Evolutionary conservation across 1,284 basidiomycete species (phyloP), one percentile per base, ranked within the genome.

Genomic region (Meripilus lineatus): DNA sequence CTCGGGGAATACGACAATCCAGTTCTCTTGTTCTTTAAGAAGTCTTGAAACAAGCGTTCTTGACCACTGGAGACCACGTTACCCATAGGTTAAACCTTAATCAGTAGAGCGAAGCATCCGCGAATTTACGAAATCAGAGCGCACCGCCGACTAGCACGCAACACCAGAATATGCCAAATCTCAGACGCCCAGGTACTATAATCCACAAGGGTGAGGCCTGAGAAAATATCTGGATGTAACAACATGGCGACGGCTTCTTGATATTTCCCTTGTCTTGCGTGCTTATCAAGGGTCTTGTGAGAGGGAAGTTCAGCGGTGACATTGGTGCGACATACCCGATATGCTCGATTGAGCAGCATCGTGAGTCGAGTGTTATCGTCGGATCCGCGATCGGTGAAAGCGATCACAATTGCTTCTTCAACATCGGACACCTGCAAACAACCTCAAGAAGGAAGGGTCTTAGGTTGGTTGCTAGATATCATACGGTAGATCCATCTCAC

Each of bases 111-210:
- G 22, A n/a, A 23, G 11, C 7, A 32, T 23, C 20, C 11, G 22
- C 11, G 24, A 21, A 25, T 20, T 3, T 8, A n/a, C 32, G 35
- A 33, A 21, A 35, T 37, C 39, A 15, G 39, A 22, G 34, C 71
- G 40, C 57, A 85, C 86, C 81, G 74, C 44, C 88, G 78, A 48
- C 74, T 79, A 11, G 81, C 76, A 30, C 82, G 75, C 47, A 87
- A 61, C 17, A 74, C 73, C 28, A 90, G 67, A 45, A 86, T 75
- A 54, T 84, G 77, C 87, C 88, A 90, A 28, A 89, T 72, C 56
- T 84, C 76, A 44, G 72, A 68, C 13, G 82, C 79, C 87, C 87
- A 90, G 28, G 71, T 63, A 23, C 68, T 65, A 59, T 85, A 85
- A 58, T 85, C 81, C 32, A 72, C 65, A 17, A 86, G 58, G 8